Evolutionary conservation across 2,329 filamentous ascomycete species (phyloP).

Genomic region (Myriosclerotinia scirpicola): DNA sequence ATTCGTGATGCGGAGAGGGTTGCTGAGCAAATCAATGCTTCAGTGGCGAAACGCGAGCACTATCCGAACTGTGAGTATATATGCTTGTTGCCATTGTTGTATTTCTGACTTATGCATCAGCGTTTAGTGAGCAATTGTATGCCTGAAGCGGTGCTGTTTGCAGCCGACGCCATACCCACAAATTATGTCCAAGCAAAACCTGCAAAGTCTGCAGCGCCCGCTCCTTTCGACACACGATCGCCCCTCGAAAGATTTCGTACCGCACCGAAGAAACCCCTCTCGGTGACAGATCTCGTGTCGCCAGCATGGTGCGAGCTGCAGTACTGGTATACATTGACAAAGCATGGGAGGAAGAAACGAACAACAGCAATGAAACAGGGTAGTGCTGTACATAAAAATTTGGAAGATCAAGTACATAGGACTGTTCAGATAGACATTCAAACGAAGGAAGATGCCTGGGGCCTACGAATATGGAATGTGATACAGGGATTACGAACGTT

Average conservation of each 20-base stretch:
- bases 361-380: constrained; percentile 86
- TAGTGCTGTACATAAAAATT: constrained; percentile 72
- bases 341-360: constrained; percentile 69
- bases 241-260: constrained; percentile 79
- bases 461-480: constrained; percentile 83
- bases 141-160: background rate
- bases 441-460: constrained; percentile 80
- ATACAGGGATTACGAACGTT: constrained; percentile 80
- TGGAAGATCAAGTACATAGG: constrained; percentile 83
- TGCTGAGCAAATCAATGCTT: constrained; percentile 34
- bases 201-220: constrained; percentile 10
- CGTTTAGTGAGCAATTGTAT: constrained; percentile 56
- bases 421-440: constrained; percentile 70
- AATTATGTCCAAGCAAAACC: constrained; percentile 11
- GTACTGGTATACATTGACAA: constrained; percentile 82
- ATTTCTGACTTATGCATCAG: constrained; percentile 63
- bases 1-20: constrained; percentile 35
- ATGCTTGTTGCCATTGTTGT: constrained; percentile 23
- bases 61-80: constrained; percentile 55
- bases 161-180: background rate
- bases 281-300: constrained; percentile 83
- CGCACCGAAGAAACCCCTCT: constrained; percentile 74
- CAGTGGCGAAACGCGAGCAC: constrained; percentile 38
- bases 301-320: constrained; percentile 96
- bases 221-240: constrained; percentile 48